These are phyloP conservation scores for Bipolaris zeicola DNA, from an alignment of 2,329 filamentous ascomycete genomes.

Conservation along the genomic window DNA sequence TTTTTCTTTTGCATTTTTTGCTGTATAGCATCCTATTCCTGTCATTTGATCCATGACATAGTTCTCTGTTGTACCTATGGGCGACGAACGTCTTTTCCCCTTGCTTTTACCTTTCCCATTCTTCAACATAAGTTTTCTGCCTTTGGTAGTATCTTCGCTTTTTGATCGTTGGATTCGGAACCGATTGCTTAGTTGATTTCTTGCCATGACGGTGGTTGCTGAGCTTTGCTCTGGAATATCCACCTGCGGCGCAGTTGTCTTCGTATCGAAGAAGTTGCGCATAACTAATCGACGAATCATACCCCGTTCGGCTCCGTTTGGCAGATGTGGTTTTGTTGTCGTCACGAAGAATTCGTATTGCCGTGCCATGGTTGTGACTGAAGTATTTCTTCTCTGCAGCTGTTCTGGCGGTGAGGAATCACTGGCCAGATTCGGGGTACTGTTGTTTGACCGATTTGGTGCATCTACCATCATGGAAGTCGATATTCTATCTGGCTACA, in stretches of 20 bases:
- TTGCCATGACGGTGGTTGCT: conserved; percentile 27
- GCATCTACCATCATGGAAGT: not conserved
- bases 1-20: not conserved
- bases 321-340: conserved; percentile 30
- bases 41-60: not conserved
- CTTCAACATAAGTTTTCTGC: not conserved
- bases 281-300: conserved; percentile 36
- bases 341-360: conserved; percentile 39
- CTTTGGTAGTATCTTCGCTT: not conserved
- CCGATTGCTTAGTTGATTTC: conserved; percentile 26
- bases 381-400: no score
- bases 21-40: not conserved
- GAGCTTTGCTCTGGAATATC: conserved; percentile 26
- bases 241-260: conserved; percentile 8
- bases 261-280: conserved; percentile 36
- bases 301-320: conserved; percentile 24
- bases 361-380: conserved; percentile 12
- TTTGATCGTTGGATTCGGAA: conserved; percentile 22
- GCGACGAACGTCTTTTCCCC: not conserved
- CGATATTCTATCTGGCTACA: not conserved
- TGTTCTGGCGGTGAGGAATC: not conserved
- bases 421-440: not conserved
- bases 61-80: not conserved
- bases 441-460: not conserved
- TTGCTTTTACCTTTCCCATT: not conserved